Conservation (phyloP, 2,329 filamentous ascomycete genomes). For the Zasmidium cellare region DNA sequence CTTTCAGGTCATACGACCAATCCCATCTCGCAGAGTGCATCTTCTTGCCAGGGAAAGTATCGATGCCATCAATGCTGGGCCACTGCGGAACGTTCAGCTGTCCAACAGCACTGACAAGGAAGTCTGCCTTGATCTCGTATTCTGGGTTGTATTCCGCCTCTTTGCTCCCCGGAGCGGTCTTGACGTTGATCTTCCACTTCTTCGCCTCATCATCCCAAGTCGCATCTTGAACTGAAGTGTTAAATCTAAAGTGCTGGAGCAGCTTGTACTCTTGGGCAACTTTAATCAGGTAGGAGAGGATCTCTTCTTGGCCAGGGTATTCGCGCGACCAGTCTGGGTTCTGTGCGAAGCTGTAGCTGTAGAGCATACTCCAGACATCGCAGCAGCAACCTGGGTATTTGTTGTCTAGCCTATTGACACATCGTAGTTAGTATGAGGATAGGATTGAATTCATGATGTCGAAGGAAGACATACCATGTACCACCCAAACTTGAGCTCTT, state of each 20-base stretch:
- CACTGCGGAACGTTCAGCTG: constrained; percentile 55
- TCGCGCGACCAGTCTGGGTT: constrained; percentile 59
- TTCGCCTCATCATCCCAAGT: constrained; percentile 55
- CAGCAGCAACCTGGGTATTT: constrained; percentile 52
- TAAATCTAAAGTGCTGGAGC: constrained; percentile 60
- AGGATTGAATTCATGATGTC: not conserved
- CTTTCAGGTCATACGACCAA: constrained; percentile 56
- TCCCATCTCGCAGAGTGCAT: constrained; percentile 63
- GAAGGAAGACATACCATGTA: constrained; percentile 44
- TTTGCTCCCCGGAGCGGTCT: constrained; percentile 50
- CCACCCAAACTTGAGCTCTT: constrained; percentile 56
- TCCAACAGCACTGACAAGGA: constrained; percentile 59
- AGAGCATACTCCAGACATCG: constrained; percentile 54
- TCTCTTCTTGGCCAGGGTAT: constrained; percentile 62
- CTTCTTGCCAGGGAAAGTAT: constrained; percentile 52
- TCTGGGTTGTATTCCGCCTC: constrained; percentile 54
- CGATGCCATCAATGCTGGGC: constrained; percentile 50
- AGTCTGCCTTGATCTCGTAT: constrained; percentile 57
- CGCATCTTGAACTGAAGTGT: constrained; percentile 53
- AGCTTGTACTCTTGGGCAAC: constrained; percentile 57
- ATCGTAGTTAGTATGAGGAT: not conserved
- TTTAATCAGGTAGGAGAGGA: constrained; percentile 56
- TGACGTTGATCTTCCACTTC: constrained; percentile 54
- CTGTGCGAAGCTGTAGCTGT: constrained; percentile 62
- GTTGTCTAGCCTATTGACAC: constrained; percentile 45